These are phyloP conservation scores for Curvularia sp. DNA, from an alignment of 2,329 filamentous ascomycete species.

Conservation along the genomic window DNA sequence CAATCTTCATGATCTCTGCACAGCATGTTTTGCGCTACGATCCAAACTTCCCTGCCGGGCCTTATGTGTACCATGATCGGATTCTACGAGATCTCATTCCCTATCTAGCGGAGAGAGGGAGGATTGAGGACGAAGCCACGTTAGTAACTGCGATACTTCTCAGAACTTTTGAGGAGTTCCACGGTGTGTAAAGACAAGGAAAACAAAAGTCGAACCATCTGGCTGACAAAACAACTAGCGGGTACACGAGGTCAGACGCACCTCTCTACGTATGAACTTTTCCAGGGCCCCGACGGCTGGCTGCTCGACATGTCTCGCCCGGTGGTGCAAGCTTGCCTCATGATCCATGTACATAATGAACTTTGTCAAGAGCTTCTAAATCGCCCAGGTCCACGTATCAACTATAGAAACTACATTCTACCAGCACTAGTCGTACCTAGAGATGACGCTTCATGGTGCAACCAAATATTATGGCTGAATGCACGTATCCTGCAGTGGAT, in stretches of 20 bases:
- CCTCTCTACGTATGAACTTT: conserved; percentile 28
- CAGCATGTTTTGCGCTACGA: conserved; percentile 47
- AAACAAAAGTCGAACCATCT: background rate
- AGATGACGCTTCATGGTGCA: conserved; percentile 26
- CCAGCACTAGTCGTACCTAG: conserved; percentile 11
- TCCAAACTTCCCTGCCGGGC: conserved; percentile 20
- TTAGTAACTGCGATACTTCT: conserved; percentile 29
- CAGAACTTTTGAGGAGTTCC: conserved; percentile 28
- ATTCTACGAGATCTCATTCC: conserved; percentile 27
- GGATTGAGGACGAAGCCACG: conserved; percentile 28
- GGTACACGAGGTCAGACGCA: conserved; percentile 25
- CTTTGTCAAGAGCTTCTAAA: conserved; percentile 24
- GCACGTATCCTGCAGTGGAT: conserved; percentile 28
- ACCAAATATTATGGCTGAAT: conserved; percentile 30
- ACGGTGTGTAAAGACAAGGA: conserved; percentile 19
- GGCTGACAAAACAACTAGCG: conserved; percentile 23
- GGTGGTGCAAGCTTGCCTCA: conserved; percentile 28
- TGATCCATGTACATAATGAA: conserved; percentile 29
- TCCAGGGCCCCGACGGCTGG: conserved; percentile 24
- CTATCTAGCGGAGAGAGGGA: conserved; percentile 23
- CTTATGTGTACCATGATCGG: conserved; percentile 29
- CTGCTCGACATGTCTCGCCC: conserved; percentile 21
- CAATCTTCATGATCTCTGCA: conserved; percentile 51
- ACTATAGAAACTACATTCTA: conserved; percentile 21
- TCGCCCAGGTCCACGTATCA: conserved; percentile 18